These are phyloP conservation scores for Pochonia chlamydosporia DNA, from an alignment of 2,329 filamentous ascomycete genomes.

Conservation along the genomic window DNA sequence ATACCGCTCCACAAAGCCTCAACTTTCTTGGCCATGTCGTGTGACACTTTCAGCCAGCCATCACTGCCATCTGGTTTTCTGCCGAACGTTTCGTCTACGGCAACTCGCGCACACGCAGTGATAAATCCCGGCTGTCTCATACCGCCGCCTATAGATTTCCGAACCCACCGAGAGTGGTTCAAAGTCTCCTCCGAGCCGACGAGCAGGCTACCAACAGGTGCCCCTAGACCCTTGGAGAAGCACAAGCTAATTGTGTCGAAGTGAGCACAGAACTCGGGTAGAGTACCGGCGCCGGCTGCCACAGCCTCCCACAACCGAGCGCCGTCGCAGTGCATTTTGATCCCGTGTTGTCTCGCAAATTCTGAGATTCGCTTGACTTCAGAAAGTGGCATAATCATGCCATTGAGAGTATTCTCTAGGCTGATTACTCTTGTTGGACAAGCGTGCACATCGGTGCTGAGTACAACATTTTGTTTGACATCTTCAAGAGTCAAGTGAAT, in stretches of 20 bases:
- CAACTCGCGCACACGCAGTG: slow-evolving; percentile 64
- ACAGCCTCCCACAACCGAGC: slow-evolving; percentile 80
- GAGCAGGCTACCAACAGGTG: slow-evolving; percentile 72
- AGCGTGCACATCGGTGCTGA: slow-evolving; percentile 66
- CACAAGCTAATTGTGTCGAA: slow-evolving; percentile 74
- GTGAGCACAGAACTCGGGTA: slow-evolving; percentile 60
- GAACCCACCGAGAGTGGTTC: slow-evolving; percentile 34
- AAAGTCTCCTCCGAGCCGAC: slow-evolving; percentile 42
- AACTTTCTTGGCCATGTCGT: slow-evolving; percentile 56
- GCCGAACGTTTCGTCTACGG: slow-evolving; percentile 48
- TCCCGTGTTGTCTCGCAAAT: slow-evolving; percentile 59
- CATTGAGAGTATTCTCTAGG: slow-evolving; percentile 80
- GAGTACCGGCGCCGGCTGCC: slow-evolving; percentile 58
- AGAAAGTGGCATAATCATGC: slow-evolving; percentile 68
- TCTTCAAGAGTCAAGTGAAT: slow-evolving; percentile 73
- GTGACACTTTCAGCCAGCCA: slow-evolving; percentile 54
- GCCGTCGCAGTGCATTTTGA: slow-evolving; percentile 73
- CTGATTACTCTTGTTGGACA: slow-evolving; percentile 78
- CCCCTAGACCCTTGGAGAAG: slow-evolving; percentile 78
- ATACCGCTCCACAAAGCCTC: slow-evolving; percentile 65
- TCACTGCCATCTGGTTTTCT: slow-evolving; percentile 31
- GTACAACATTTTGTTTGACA: slow-evolving; percentile 56
- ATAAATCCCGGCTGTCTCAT: slow-evolving; percentile 68
- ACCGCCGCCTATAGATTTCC: slow-evolving; percentile 73
- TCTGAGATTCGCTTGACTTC: slow-evolving; percentile 64